Base-by-base conservation (phyloP, 805 yeast species). In the Schwanniomyces vanrijiae region DNA sequence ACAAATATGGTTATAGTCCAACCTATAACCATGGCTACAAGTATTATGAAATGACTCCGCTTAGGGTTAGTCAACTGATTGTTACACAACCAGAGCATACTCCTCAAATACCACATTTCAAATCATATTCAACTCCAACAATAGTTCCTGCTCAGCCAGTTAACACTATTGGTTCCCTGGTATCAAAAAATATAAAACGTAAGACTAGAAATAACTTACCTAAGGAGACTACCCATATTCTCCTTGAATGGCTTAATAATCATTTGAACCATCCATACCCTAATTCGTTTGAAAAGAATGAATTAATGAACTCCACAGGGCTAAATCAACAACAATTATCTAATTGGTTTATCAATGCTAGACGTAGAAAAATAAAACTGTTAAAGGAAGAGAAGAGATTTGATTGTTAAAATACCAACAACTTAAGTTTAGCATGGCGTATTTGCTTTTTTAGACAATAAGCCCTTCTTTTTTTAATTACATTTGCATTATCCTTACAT, bases 291-390 rank as follows among this genome's bases (percentile, higher is more conserved):
- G 96, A 88, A 57, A 88, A 89, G 69, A 76, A 79, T 51, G 81
- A 80, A 57, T 72, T 88, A 46, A 78, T 86, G 75, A 72, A 76
- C 54, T 75, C 78, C 60, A 88, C 96, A 0, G 92, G 94, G 0
- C 74, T 88, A 60, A 86, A 88, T 52, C 82, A 85, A 64, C 89
- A 86, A 50, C 96, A 88, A 65, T 75, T 88, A 50, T 78, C 87
- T 54, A 89, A 88, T 61, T 88, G 96, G 96, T 88, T 88, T 58
- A 89, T 88, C 59, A 88, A 88, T 61, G 95, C 92, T 16, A 78
- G 96, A 56, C 75, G 96, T 58, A 73, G 96, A 55, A 82, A 86
- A 59, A 78, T 88, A 43, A 79, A 76, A 59, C 56, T 64, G 38
- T 65, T 80, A 50, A 73, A 77, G 55, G 78, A 77, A 51, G 68